These are phyloP conservation scores for Perilla frutescens DNA, from an alignment of 257 asterid species.

Conservation along the genomic window DNA sequence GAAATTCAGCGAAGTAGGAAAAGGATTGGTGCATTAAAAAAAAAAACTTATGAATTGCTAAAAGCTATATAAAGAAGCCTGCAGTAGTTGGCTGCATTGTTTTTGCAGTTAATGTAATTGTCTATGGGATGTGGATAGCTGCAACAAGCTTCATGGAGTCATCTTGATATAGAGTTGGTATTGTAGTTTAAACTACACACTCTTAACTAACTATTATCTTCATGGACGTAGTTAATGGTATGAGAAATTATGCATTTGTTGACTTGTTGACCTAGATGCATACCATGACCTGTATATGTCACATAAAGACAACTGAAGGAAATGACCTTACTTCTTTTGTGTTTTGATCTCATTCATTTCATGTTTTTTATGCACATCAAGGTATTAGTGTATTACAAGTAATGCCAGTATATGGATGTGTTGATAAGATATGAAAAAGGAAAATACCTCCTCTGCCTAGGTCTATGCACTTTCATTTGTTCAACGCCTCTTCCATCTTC, in stretches of 20 bases:
- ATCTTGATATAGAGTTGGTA: background rate
- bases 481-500: background rate
- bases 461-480: background rate
- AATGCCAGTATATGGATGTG: too few species aligned
- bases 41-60: background rate
- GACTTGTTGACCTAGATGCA: too few species aligned
- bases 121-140: background rate
- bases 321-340: too few species aligned
- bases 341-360: background rate
- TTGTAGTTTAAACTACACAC: background rate
- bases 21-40: background rate
- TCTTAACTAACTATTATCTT: background rate
- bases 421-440: too few species aligned
- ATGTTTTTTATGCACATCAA: background rate
- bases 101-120: background rate
- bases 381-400: background rate
- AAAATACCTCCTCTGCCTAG: too few species aligned
- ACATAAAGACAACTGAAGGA: too few species aligned
- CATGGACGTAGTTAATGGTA: constrained; percentile 2
- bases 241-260: background rate
- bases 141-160: constrained; percentile 16
- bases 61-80: background rate
- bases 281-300: too few species aligned
- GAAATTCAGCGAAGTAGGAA: background rate
- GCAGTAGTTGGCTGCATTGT: background rate